Percentiles rank a stretch among this genome's conserved stretches.
These are phyloP conservation scores for Cryptococcus depauperatus DNA, from an alignment of 1,284 basidiomycete species.

Conservation along the genomic window DNA sequence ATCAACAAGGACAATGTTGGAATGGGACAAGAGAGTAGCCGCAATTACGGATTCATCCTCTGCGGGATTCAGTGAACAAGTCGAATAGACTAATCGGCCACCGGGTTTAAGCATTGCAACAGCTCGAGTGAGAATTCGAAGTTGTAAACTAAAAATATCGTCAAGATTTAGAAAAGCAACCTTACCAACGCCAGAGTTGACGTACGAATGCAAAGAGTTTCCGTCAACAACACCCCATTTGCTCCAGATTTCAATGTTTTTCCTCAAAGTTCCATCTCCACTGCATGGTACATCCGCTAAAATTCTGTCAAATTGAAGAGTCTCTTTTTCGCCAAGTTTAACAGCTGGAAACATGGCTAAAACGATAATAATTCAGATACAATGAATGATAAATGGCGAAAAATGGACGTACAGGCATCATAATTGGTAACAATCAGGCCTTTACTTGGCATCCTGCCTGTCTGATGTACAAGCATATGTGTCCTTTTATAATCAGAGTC, in stretches of 20 bases:
- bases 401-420: slow-evolving; percentile 58
- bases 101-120: slow-evolving; percentile 81
- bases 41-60: slow-evolving; percentile 97
- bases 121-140: slow-evolving; percentile 83
- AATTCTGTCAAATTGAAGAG: slow-evolving; percentile 82
- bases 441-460: slow-evolving; percentile 85
- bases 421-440: slow-evolving; percentile 92
- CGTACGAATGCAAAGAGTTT: slow-evolving; percentile 78
- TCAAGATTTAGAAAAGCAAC: not conserved
- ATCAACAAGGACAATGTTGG: slow-evolving; percentile 74
- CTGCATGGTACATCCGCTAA: slow-evolving; percentile 93
- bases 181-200: slow-evolving; percentile 10
- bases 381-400: not conserved
- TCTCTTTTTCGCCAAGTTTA: slow-evolving; percentile 45
- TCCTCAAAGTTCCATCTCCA: slow-evolving; percentile 91
- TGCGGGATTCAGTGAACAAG: slow-evolving; percentile 92
- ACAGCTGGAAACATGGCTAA: slow-evolving; percentile 69
- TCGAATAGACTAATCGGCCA: slow-evolving; percentile 93
- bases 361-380: too few species aligned
- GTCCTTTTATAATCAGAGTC: slow-evolving; percentile 77
- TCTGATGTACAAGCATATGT: slow-evolving; percentile 95
- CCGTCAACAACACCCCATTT: slow-evolving; percentile 83
- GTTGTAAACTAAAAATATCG: slow-evolving; percentile 58
- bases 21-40: slow-evolving; percentile 63
- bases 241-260: slow-evolving; percentile 94